phyloP scores from a whole-genome alignment of 345 rosid genomes.

The Boechera retrofracta region DNA sequence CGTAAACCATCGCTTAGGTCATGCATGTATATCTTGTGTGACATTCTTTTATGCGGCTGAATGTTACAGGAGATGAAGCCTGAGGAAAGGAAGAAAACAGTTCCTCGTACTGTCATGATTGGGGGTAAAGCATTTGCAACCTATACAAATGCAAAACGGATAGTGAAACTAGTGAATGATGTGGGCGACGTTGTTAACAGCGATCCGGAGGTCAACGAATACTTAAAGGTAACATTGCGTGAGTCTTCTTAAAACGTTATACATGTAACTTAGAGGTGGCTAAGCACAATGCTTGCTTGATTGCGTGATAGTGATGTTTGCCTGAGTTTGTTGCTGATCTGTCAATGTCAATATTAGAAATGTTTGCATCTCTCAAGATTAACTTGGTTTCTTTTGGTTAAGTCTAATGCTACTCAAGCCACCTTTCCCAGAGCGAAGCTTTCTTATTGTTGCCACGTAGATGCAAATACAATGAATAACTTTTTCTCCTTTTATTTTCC shows the following conservation, averaged over 20 bases:
- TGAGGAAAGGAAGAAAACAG: constrained; percentile 79
- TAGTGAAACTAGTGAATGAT: constrained; percentile 93
- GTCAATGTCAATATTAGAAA: constrained; percentile 10
- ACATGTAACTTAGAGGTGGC: not conserved
- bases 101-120: constrained; percentile 90
- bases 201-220: constrained; percentile 90
- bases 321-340: constrained; percentile 8
- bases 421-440: constrained; percentile 5
- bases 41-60: constrained; percentile 42
- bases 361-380: constrained; percentile 3
- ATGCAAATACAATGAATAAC: constrained; percentile 14
- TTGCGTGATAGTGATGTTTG: constrained; percentile 18
- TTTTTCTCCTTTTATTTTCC: not conserved
- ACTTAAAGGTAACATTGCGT: constrained; percentile 67
- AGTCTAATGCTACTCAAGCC: constrained; percentile 13
- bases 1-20: not conserved
- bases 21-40: constrained; percentile 13
- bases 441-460: constrained; percentile 2
- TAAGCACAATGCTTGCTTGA: constrained; percentile 8
- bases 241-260: constrained; percentile 3
- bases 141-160: constrained; percentile 93
- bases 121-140: constrained; percentile 99
- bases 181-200: constrained; percentile 86
- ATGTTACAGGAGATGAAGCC: constrained; percentile 78
- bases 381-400: constrained; percentile 24